A percentile compares a stretch with the other conserved stretches of the same genome.
Conservation (phyloP, 2,329 filamentous ascomycete genomes). For the Helotiales sp. region DNA sequence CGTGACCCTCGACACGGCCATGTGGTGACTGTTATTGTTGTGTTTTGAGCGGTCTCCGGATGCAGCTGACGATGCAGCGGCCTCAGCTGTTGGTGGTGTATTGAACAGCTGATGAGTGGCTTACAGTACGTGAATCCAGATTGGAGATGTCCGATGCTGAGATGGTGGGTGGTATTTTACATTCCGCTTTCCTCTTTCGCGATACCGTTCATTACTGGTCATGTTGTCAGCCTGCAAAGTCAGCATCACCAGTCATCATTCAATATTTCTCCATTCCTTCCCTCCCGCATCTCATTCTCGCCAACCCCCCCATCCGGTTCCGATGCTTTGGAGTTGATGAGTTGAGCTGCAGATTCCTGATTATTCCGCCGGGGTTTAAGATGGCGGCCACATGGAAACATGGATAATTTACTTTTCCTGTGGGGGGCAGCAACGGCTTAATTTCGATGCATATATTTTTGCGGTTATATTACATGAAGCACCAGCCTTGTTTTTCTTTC, state of each 20-base stretch:
- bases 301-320: background rate
- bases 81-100: slow-evolving; percentile 1
- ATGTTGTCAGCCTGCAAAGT: slow-evolving; percentile 10
- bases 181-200: background rate
- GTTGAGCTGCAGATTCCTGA: background rate
- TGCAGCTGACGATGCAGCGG: slow-evolving; percentile 8
- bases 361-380: background rate
- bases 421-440: background rate
- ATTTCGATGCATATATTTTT: background rate
- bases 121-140: background rate
- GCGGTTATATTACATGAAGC: background rate
- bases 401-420: background rate
- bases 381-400: slow-evolving; percentile 8
- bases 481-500: background rate
- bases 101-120: slow-evolving; percentile 2
- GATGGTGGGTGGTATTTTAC: background rate
- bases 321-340: background rate
- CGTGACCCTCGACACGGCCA: slow-evolving; percentile 8
- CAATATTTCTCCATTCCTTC: background rate
- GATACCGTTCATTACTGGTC: background rate
- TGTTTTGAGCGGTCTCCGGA: background rate
- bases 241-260: slow-evolving; percentile 7
- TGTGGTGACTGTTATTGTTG: background rate
- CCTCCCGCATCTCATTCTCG: background rate
- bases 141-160: slow-evolving; percentile 12